Percentiles rank a stretch among this genome's conserved stretches.
Evolutionary conservation across 345 rosid species (phyloP).

Genomic region (Atalantia buxifolia): DNA sequence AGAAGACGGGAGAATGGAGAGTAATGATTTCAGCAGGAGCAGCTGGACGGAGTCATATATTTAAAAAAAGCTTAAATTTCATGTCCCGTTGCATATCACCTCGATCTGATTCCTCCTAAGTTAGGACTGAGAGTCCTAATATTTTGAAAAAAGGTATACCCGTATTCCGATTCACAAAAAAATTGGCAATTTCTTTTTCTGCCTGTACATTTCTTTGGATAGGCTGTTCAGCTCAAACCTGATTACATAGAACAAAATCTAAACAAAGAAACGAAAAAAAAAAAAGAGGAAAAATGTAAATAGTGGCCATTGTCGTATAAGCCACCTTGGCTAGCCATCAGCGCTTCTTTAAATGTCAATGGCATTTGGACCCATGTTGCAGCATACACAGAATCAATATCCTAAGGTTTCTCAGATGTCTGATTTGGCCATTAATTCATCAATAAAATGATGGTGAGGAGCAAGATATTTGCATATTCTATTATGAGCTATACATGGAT

Average conservation of each 20-base stretch:
- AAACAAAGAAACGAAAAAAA: not conserved
- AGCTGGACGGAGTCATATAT: too few relatives aligned
- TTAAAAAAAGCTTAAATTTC: too few relatives aligned
- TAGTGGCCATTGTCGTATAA: not conserved
- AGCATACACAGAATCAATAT: not conserved
- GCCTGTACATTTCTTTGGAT: not conserved
- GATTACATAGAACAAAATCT: not conserved
- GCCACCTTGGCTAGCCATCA: not conserved
- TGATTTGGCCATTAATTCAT: not conserved
- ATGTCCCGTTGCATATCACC: not conserved
- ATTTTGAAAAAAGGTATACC: too few relatives aligned
- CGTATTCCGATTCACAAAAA: not conserved
- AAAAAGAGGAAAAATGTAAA: not conserved
- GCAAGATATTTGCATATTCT: not conserved
- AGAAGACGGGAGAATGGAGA: too few relatives aligned
- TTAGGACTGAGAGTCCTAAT: not conserved
- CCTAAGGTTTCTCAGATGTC: not conserved
- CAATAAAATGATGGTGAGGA: not conserved
- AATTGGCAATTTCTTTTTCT: not conserved
- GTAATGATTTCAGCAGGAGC: too few relatives aligned
- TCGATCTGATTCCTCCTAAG: not conserved
- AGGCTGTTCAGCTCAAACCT: not conserved
- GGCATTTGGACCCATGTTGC: not conserved
- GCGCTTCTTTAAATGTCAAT: not conserved
- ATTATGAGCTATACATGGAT: slow-evolving; percentile 17